Evolutionary conservation across 2,329 filamentous ascomycete genomes (phyloP).

Genomic region (Fusarium decemcellulare): DNA sequence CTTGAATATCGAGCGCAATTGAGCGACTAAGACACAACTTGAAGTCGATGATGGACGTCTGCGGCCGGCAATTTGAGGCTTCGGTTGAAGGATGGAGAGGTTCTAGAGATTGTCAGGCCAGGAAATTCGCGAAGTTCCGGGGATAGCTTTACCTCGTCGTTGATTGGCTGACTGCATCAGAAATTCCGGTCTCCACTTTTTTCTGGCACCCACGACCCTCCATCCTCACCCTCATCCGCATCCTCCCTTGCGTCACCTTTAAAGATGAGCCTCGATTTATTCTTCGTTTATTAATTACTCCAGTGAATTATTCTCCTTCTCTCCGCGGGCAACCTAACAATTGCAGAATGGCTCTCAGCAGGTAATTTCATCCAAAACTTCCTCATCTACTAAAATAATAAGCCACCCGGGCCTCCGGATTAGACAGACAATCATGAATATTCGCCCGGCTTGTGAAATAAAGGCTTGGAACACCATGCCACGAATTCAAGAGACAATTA

Average conservation of each 20-base stretch:
- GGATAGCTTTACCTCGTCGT: constrained; percentile 46
- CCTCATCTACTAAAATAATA: too few species aligned
- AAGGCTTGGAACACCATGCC: too few species aligned
- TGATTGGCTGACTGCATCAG: constrained; percentile 49
- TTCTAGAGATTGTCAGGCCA: constrained; percentile 51
- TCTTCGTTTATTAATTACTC: too few species aligned
- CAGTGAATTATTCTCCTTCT: too few species aligned
- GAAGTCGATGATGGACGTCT: constrained; percentile 44
- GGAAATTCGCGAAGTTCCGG: constrained; percentile 54
- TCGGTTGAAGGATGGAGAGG: constrained; percentile 49
- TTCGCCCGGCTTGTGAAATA: too few species aligned
- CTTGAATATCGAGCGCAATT: constrained; percentile 51
- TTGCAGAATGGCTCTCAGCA: too few species aligned
- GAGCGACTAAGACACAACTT: constrained; percentile 45
- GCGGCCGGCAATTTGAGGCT: constrained; percentile 45
- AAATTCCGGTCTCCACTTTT: constrained; percentile 42
- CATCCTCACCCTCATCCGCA: not conserved
- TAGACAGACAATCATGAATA: too few species aligned
- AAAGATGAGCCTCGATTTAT: too few species aligned
- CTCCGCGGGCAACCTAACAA: too few species aligned
- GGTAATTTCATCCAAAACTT: too few species aligned
- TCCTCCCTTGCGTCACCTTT: too few species aligned
- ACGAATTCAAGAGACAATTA: not conserved
- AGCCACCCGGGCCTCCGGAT: too few species aligned
- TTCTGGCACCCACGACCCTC: not conserved